Evolutionary conservation across 2,329 filamentous ascomycete genomes (phyloP), one percentile per base, ranked within the genome.

Genomic region (Aspergillus fischeri): DNA sequence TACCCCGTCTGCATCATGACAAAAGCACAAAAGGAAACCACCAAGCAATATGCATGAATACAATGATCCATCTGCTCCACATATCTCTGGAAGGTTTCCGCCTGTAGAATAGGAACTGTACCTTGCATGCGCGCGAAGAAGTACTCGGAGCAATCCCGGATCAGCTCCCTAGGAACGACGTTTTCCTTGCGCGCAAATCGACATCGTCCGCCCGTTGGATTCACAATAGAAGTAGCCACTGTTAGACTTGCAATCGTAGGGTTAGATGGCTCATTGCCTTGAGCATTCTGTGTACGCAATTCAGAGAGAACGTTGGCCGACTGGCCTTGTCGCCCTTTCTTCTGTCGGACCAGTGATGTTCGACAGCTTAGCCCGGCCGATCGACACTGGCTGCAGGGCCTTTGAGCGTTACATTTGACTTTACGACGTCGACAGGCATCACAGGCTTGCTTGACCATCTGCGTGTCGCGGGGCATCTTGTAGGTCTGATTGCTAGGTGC

Each of bases 11-110:
- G 67, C 1, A 61, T 61, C 20, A 67, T 63, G 8, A 75, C 71
- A 49, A 74, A 75, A 6, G 73, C 73, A 57, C 71, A 74, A 42
- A 75, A 73, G 3, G 71, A 66, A n/a, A 62, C 42, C 9, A 75
- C 63, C n/a, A 76, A 66, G 45, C 69, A 70, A 28, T 63, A 69
- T 6, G 69, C 63, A 14, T 61, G 56, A 3, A 64, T 53, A 14
- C 63, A 72, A 4, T 55, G 58, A 3, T 61, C 53, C 32, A 64
- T 58, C 1, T 60, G 60, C 10, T 55, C 48, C 4, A 65, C 60
- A 47, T 74, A 68, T 3, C 56, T 52, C 51, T 66, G 56, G 29
- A 74, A 59, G 0, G 63, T 49, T 2, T 60, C 59, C 0, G 49
- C 59, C 4, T 63, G 60, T 3, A 75, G 29, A 10, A 75, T 64